phyloP scores from a whole-genome alignment of 2,329 filamentous ascomycete species.

The Paecilomyces sp. region DNA sequence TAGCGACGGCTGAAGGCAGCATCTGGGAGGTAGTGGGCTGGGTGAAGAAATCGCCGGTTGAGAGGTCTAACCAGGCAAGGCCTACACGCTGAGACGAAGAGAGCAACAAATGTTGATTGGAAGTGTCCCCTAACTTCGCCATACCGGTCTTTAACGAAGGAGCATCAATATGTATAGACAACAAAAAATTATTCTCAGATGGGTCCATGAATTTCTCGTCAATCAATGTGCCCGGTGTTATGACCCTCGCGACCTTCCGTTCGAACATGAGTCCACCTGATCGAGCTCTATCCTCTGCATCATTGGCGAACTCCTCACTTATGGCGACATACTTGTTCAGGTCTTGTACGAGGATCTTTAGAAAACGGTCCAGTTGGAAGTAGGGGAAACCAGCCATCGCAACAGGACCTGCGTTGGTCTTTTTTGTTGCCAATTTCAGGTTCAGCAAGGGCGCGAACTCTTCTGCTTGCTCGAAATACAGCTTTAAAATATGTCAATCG shows the following conservation, averaged over 20 bases:
- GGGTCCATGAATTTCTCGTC: conserved; percentile 97
- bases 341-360: conserved; percentile 90
- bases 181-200: conserved; percentile 85
- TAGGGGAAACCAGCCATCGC: conserved; percentile 94
- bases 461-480: conserved; percentile 94
- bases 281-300: conserved; percentile 61
- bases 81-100: conserved; percentile 51
- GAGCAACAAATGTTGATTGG: conserved; percentile 20
- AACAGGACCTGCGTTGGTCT: conserved; percentile 69
- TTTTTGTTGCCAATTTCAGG: conserved; percentile 76
- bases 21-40: conserved; percentile 64
- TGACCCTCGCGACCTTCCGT: conserved; percentile 73
- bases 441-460: conserved; percentile 80
- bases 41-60: conserved; percentile 89
- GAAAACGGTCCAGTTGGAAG: conserved; percentile 83
- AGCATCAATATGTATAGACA: conserved; percentile 62
- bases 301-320: conserved; percentile 82
- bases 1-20: conserved; percentile 72
- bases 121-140: conserved; percentile 12
- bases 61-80: conserved; percentile 88
- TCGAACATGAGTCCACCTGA: conserved; percentile 76
- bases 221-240: conserved; percentile 91
- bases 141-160: conserved; percentile 11
- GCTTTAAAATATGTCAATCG: conserved; percentile 27
- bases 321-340: conserved; percentile 86